Evolutionary conservation across 2,329 filamentous ascomycete species (phyloP), one percentile per base, ranked within the genome.

Genomic region (Penicillium sp.): DNA sequence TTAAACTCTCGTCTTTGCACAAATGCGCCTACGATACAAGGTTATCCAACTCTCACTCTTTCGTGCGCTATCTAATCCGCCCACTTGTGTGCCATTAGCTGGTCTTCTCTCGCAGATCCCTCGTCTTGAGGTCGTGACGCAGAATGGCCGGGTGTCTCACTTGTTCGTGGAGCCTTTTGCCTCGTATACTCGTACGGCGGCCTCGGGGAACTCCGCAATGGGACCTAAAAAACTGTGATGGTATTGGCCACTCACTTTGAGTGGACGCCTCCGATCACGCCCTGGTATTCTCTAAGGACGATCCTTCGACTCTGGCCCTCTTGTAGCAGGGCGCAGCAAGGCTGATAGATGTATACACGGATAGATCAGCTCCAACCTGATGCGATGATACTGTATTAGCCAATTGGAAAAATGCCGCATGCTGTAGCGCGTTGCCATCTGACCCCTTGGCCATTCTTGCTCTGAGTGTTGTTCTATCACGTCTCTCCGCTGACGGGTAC

Each of bases 381-480:
- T 46, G 19, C 22, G 19, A 46, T 6, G 13, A 3, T 46, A 27
- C 43, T 46, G 0, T 24, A 46, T 46, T 27, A 46, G 10, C 43
- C 43, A 46, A 46, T 46, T 46, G 19, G 43, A 46, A 46, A 46
- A 46, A 46, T 46, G 43, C 43, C 22, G 43, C 19, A 46, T 46
- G 43, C 19, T 46, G 4, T 27, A 11, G 24, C 43, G 24, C 43
- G 2, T 46, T 46, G 19, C 19, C 10, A 46, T 27, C 43, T 27
- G 19, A 27, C 6, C 22, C 43, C n/a, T n/a, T n/a, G n/a, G n/a
- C n/a, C n/a, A n/a, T n/a, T n/a, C 37, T 46, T 46, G 19, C 43
- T 46, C 43, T 27, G 19, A 46, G 4, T 27, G 6, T 46, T 46
- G 19, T 1, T 27, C 2, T 27, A 27, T 46, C 43, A 46, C 22